These are phyloP conservation scores for Leccinum subfulvum DNA, from an alignment of 1,284 basidiomycete genomes.

Conservation along the genomic window DNA sequence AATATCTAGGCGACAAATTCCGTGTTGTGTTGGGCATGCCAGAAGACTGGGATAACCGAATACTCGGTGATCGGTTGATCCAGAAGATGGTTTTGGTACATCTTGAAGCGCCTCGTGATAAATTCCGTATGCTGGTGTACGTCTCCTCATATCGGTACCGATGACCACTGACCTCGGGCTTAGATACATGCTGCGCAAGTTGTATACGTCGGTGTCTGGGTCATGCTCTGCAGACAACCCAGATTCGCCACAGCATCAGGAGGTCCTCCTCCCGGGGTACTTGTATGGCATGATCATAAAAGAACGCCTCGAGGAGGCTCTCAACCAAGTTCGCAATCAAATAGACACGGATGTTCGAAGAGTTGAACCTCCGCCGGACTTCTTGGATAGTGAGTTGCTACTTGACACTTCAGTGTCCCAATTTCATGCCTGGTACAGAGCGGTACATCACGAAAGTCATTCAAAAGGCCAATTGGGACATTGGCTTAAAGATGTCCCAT, in stretches of 20 bases:
- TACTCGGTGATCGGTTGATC: conserved; percentile 75
- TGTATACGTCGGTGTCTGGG: conserved; percentile 90
- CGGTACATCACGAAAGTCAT: conserved; percentile 83
- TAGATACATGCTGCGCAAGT: conserved; percentile 95
- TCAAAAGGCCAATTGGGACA: conserved; percentile 84
- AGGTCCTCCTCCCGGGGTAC: conserved; percentile 92
- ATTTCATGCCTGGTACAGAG: conserved; percentile 43
- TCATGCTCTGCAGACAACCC: conserved; percentile 95
- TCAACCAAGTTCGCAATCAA: conserved; percentile 74
- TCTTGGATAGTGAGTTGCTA: conserved; percentile 71
- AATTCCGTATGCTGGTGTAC: conserved; percentile 94
- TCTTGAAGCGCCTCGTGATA: conserved; percentile 86
- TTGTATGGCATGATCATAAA: conserved; percentile 98
- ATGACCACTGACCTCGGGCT: conserved; percentile 14
- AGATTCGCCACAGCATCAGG: conserved; percentile 98
- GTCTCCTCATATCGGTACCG: neutral
- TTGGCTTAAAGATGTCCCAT: conserved; percentile 87
- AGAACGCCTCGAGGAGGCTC: conserved; percentile 90
- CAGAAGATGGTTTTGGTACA: conserved; percentile 91
- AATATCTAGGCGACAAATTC: conserved; percentile 98
- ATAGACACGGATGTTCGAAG: conserved; percentile 77
- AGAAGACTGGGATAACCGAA: conserved; percentile 89
- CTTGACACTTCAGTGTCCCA: neutral
- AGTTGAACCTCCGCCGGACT: conserved; percentile 75
- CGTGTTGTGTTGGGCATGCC: conserved; percentile 89